These are phyloP conservation scores for Backusella parvicylindrica DNA, from an alignment of 192 early-diverging fungal species.

Conservation along the genomic window DNA sequence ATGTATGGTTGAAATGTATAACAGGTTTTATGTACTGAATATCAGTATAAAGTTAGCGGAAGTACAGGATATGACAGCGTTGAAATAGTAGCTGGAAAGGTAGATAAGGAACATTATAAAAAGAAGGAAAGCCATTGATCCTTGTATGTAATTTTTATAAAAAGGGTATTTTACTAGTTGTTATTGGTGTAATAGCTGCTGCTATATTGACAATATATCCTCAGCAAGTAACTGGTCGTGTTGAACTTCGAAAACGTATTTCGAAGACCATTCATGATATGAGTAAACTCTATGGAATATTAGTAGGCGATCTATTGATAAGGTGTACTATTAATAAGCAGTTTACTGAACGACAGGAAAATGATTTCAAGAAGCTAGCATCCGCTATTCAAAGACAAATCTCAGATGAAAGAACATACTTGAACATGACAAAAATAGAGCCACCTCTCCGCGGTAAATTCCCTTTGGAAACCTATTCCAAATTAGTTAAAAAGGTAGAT, in stretches of 20 bases:
- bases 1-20: background rate
- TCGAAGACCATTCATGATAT: conserved; percentile 33
- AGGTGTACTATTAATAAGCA: background rate
- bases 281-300: conserved; percentile 20
- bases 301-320: conserved; percentile 7
- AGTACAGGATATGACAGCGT: background rate
- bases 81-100: conserved; percentile 25
- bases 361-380: conserved; percentile 25
- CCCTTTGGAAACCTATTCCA: conserved; percentile 25
- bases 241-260: conserved; percentile 35
- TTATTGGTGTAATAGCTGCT: conserved; percentile 31
- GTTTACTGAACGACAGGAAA: background rate
- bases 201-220: conserved; percentile 28
- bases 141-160: background rate
- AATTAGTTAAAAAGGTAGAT: conserved; percentile 28
- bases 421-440: conserved; percentile 30
- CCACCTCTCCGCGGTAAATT: conserved; percentile 39
- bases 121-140: background rate
- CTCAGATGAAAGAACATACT: conserved; percentile 25
- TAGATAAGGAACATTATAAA: background rate
- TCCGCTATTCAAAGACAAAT: conserved; percentile 24
- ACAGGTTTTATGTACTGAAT: conserved; percentile 21
- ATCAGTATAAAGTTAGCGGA: background rate
- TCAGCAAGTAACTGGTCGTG: conserved; percentile 23
- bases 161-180: conserved; percentile 22